Base-by-base conservation (phyloP, 176 grass and related monocot genomes). In the Raddia guianensis region DNA sequence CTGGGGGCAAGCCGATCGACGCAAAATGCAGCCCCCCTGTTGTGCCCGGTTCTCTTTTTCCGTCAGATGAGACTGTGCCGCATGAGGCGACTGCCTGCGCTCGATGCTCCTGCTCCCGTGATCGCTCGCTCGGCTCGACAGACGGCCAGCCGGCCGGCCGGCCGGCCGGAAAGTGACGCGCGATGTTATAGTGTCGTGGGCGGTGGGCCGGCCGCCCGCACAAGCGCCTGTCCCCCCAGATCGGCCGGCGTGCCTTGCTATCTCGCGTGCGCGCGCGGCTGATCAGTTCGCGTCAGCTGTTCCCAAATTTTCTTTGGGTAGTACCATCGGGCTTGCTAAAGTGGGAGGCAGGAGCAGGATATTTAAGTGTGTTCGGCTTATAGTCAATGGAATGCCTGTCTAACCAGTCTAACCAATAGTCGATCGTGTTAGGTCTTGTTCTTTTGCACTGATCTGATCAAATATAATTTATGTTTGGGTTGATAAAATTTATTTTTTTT, bases 301-400 rank as follows among this genome's bases (percentile, higher is more conserved):
- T 35, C 43, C 18, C 8, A 50, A 15, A 64, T 15, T 14, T 2
- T 48, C 16, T 34, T 9, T 37, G 1, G 63, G 48, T 50, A 43
- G 56, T 35, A 12, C 52, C 16, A 8, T 7, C 10, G 44, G 77
- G 73, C 35, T 63, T 9, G 63, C 78, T 69, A 76, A 87, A 76
- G 73, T 37, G 21, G 85, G 85, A 47, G 73, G 43, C 73, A 76
- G 7, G 14, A 16, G 80, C 61, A 9, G 43, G 63, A 8, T n/a
- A n/a, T n/a, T n/a, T n/a, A n/a, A n/a, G n/a, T 0, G 27, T 27
- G 27, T 27, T 27, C 27, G 27, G 27, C 27, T 27, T 27, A 27
- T 27, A 27, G 27, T 27, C 27, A 27, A 27, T 27, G 27, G 27
- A 27, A 27, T 27, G 27, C 27, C 27, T 27, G 27, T 27, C 27